Evolutionary conservation across 1,139 yeast species (phyloP), one percentile per base, ranked within the genome.

Genomic region (Taphrina flavorubra): DNA sequence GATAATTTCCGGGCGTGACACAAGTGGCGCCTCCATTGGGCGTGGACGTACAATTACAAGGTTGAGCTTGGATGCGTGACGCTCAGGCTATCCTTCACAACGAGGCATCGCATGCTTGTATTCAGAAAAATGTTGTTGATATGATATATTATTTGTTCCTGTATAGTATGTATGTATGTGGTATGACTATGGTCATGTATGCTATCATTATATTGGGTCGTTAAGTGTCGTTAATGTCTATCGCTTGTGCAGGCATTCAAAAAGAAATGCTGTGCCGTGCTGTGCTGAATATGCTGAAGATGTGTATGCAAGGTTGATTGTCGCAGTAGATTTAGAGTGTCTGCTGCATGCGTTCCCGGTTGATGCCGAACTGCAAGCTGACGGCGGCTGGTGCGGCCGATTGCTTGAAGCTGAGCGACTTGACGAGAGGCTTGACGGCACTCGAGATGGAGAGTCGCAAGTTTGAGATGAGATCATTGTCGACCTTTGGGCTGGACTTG

Each of bases 281-380:
- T 44, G 47, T 44, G 47, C 47, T 44, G 47, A 44, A 44, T 44
- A 44, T 44, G 47, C 47, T 44, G 47, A 16, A 16, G 31, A 25
- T 25, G 31, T 25, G 31, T 25, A 25, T 25, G 31, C 31, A 25
- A 25, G 31, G 4, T 25, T 25, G 31, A 25, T 25, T 25, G 31
- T 25, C 31, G 31, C 31, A 25, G 31, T 25, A 25, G 31, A 25
- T 25, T 44, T n/a, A 44, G 1, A 5, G 47, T 8, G 36, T n/a
- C 6, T 25, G 53, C n/a, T 49, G 53, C 36, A 8, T n/a, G n/a
- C 49, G 20, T 56, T 37, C 46, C 13, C 60, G 46, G 36, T 56
- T 56, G 60, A 58, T 20, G 37, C 62, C 62, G 31, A 58, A 58
- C 25, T 58, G 51, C 34, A 58, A 20, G 6, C 25, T 31, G 11